A percentile compares a stretch with the other conserved stretches of the same genome.
Conservation (phyloP, 108 stramenopile genomes). For the Nitzschia sp. region DNA sequence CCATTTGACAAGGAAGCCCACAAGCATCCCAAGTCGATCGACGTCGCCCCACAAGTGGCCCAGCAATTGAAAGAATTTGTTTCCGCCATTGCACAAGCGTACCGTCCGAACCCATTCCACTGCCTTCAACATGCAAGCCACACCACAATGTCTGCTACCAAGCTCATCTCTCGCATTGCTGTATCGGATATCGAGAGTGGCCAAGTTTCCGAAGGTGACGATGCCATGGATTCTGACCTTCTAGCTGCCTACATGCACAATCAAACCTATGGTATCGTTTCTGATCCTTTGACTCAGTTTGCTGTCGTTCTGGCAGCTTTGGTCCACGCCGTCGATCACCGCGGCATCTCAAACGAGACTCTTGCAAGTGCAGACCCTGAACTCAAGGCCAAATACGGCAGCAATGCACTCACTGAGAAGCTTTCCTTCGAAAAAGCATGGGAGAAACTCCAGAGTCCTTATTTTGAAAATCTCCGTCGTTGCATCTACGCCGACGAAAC, state of each 20-base stretch:
- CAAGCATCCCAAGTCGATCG: conserved; percentile 9
- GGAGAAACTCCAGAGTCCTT: conserved; percentile 35
- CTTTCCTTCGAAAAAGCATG: conserved; percentile 36
- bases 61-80: conserved; percentile 36
- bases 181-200: conserved; percentile 1
- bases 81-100: conserved; percentile 28
- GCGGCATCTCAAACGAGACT: conserved; percentile 40
- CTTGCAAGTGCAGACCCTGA: conserved; percentile 30
- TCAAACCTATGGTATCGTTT: conserved; percentile 59
- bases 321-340: conserved; percentile 65
- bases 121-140: conserved; percentile 63
- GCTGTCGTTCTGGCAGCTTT: conserved; percentile 63
- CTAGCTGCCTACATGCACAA: conserved; percentile 26
- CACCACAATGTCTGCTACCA: conserved; percentile 44
- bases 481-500: conserved; percentile 27
- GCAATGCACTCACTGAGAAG: conserved; percentile 35
- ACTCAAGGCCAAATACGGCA: conserved; percentile 40
- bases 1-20: conserved; percentile 23
- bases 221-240: conserved; percentile 12
- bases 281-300: conserved; percentile 57
- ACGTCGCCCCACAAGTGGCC: conserved; percentile 8
- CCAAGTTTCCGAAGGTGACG: neutral
- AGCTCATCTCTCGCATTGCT: conserved; percentile 30
- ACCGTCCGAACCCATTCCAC: conserved; percentile 58
- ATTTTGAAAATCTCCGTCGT: conserved; percentile 28